Evolutionary conservation across 164 flowering plant genomes (phyloP), one percentile per base, ranked within the genome.

Genomic region (Akebia trifoliata): DNA sequence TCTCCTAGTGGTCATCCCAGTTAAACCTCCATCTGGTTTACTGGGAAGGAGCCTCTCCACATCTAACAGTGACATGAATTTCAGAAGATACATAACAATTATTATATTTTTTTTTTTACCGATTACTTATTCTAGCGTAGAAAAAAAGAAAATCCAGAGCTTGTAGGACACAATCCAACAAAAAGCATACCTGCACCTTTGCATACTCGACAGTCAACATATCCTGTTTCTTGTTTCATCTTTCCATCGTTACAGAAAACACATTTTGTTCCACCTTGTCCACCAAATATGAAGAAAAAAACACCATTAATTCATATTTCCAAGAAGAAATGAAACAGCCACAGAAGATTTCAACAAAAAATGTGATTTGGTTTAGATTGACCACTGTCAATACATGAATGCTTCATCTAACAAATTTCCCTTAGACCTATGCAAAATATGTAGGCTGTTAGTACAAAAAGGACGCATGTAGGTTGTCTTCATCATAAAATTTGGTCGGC

Each of bases 181-280:
- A 48, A 50, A 39, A 29, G 2, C 28, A 29, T 85, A 89, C 97
- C 94, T 82, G 96, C 85, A 56, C 98, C 97, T 71, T 87, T 89
- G 87, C 98, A 89, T 48, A 89, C 98, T 55, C 67, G 87, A 66
- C 95, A 89, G 64, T 89, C 88, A 20, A 90, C 77, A 70, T 74
- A 51, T 17, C 97, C 91, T 4, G 80, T 73, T 67, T 89, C 95
- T 56, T 70, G 59, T 71, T 79, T 85, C 98, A 89, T 92, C 76
- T 92, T 92, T 8, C 96, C 95, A 68, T 81, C 62, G 35, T 65
- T 63, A 58, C 98, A 92, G 54, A 89, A 92, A 1, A 92, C 96
- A 67, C 95, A 92, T 79, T 87, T 92, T 35, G 95, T 89, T 52
- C 98, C 98, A 60, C 98, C 95, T 92, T 59, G 54, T 44, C 6